Evolutionary conservation across 345 rosid genomes (phyloP).

Genomic region (Toxicodendron radicans): DNA sequence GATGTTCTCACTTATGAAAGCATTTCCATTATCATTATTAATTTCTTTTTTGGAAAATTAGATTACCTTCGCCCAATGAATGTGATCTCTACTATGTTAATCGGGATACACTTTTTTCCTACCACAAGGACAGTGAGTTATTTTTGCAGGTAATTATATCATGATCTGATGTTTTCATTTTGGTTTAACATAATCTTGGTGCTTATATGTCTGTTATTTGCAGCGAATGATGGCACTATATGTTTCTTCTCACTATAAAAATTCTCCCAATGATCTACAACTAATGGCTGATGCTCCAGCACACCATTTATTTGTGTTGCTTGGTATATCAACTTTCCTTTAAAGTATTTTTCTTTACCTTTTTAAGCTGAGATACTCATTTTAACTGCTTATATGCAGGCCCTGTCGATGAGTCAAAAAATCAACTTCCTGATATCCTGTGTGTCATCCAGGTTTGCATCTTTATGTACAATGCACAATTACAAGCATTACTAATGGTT

Average conservation of each 20-base stretch:
- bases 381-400: slow-evolving; percentile 48
- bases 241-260: slow-evolving; percentile 97
- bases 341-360: slow-evolving; percentile 13
- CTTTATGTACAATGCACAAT: slow-evolving; percentile 3
- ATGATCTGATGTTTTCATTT: not conserved
- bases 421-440: slow-evolving; percentile 87
- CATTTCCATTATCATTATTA: too few relatives aligned
- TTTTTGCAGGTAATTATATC: slow-evolving; percentile 64
- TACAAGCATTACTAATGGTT: not conserved
- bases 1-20: not conserved
- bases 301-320: slow-evolving; percentile 90
- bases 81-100: slow-evolving; percentile 49
- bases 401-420: slow-evolving; percentile 88
- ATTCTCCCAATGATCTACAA: slow-evolving; percentile 97
- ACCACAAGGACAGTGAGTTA: slow-evolving; percentile 86
- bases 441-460: slow-evolving; percentile 86
- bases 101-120: slow-evolving; percentile 92
- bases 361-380: slow-evolving; percentile 8
- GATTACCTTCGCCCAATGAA: too few relatives aligned
- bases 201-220: slow-evolving; percentile 29
- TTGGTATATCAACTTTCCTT: slow-evolving; percentile 49
- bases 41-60: too few relatives aligned
- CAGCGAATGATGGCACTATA: slow-evolving; percentile 98
- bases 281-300: slow-evolving; percentile 99
- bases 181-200: slow-evolving; percentile 19